These are phyloP conservation scores for Gremmenia infestans DNA, from an alignment of 2,329 filamentous ascomycete species.

Conservation along the genomic window DNA sequence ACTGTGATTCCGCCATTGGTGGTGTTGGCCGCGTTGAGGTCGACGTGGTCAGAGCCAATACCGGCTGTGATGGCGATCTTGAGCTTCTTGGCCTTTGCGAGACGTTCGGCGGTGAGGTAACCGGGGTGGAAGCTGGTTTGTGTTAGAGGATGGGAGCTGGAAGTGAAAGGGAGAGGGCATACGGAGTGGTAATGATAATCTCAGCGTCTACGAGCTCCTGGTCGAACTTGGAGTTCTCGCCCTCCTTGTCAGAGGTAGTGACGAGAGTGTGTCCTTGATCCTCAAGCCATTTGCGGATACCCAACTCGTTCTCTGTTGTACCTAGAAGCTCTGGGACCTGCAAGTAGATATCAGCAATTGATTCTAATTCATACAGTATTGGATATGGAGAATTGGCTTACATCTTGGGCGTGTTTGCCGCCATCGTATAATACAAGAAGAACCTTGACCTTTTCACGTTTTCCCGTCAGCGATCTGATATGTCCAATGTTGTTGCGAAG, in stretches of 20 bases:
- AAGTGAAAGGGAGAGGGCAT: constrained; percentile 26
- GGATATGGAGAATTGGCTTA: constrained; percentile 11
- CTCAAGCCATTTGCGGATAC: constrained; percentile 95
- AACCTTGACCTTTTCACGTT: constrained; percentile 74
- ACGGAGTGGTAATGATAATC: constrained; percentile 99
- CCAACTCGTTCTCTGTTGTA: constrained; percentile 97
- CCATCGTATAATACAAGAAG: constrained; percentile 89
- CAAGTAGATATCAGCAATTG: constrained; percentile 12
- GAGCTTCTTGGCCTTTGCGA: constrained; percentile 97
- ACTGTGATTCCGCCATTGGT: constrained; percentile 98
- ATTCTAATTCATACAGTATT: background rate
- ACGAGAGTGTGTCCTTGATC: constrained; percentile 93
- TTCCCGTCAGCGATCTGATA: constrained; percentile 31
- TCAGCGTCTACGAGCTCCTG: constrained; percentile 94
- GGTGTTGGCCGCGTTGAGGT: constrained; percentile 87
- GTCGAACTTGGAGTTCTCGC: constrained; percentile 88
- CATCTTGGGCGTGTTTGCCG: constrained; percentile 80
- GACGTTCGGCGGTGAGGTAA: constrained; percentile 92
- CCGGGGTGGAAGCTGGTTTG: constrained; percentile 83
- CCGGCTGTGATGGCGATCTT: constrained; percentile 96
- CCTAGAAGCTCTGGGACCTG: constrained; percentile 71
- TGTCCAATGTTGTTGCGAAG: constrained; percentile 21
- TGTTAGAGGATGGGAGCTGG: background rate
- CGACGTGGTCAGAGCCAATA: constrained; percentile 97
- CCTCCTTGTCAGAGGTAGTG: constrained; percentile 97